Conservation (phyloP, 805 yeast genomes). For the Ogataea salicorniae region DNA sequence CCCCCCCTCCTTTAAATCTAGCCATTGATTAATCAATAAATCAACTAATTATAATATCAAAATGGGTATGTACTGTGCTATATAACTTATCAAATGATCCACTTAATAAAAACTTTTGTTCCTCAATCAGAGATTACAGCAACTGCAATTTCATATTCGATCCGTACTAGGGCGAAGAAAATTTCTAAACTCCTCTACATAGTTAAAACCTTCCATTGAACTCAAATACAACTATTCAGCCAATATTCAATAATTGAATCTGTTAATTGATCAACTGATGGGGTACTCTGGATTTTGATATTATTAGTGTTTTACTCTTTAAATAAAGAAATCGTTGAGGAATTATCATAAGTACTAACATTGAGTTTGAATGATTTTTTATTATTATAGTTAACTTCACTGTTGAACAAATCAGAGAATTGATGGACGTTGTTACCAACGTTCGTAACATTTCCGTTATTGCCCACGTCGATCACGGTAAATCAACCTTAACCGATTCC, state of each 20-base stretch:
- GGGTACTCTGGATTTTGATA: not conserved
- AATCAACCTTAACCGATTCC: slow-evolving; percentile 98
- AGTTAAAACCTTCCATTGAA: too few relatives aligned
- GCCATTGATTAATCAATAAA: slow-evolving; percentile 10
- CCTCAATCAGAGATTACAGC: not conserved
- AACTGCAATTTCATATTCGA: too few relatives aligned
- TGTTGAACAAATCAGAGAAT: slow-evolving; percentile 91
- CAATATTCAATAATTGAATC: too few relatives aligned
- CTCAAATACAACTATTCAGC: too few relatives aligned
- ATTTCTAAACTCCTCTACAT: not conserved
- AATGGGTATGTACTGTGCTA: slow-evolving; percentile 16
- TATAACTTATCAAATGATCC: not conserved
- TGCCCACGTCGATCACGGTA: slow-evolving; percentile 99
- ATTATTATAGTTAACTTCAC: slow-evolving; percentile 45
- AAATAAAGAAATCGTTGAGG: not conserved
- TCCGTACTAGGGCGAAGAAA: not conserved
- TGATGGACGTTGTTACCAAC: slow-evolving; percentile 99
- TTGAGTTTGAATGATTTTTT: not conserved
- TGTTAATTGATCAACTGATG: too few relatives aligned
- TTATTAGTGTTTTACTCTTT: not conserved
- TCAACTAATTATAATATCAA: slow-evolving; percentile 10
- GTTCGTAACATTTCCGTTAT: slow-evolving; percentile 99
- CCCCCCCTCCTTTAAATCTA: not conserved
- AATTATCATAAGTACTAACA: slow-evolving; percentile 2
- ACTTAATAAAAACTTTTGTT: not conserved